phyloP scores from a whole-genome alignment of 352 stramenopile genomes.

The Globisporangium megalacanthum region DNA sequence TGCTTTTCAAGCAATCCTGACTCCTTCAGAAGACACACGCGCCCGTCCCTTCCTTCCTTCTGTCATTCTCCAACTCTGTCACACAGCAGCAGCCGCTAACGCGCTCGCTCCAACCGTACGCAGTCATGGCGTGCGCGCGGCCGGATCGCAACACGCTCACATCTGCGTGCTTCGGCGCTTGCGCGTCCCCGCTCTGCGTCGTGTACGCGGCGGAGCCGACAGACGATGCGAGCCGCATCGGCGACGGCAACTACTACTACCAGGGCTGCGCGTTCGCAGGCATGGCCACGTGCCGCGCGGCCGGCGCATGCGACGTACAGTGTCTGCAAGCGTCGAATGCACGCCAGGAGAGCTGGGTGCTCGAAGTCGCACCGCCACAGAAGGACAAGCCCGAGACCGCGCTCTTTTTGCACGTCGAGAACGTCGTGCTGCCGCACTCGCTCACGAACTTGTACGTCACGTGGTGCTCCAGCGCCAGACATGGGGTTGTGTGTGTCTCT shows the following conservation, averaged over 20 bases:
- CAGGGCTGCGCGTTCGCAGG: slow-evolving; percentile 42
- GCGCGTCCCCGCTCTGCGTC: slow-evolving; percentile 39
- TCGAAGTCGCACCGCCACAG: slow-evolving; percentile 58
- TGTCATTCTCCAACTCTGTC: too few relatives aligned
- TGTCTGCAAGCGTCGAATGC: slow-evolving; percentile 43
- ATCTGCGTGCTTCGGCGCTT: slow-evolving; percentile 48
- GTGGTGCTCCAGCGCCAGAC: too few relatives aligned
- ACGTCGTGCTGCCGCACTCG: slow-evolving; percentile 39
- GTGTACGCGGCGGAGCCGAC: slow-evolving; percentile 41
- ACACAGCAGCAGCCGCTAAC: too few relatives aligned
- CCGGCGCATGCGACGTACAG: slow-evolving; percentile 61
- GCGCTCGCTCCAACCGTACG: too few relatives aligned
- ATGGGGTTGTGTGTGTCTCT: too few relatives aligned
- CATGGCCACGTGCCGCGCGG: slow-evolving; percentile 45
- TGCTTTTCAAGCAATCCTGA: too few relatives aligned
- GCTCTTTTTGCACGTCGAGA: slow-evolving; percentile 50
- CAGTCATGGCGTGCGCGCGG: slow-evolving; percentile 22
- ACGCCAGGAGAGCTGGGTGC: slow-evolving; percentile 34
- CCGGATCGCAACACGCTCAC: slow-evolving; percentile 51
- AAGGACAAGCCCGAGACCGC: slow-evolving; percentile 55
- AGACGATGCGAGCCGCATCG: slow-evolving; percentile 22
- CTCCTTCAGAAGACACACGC: too few relatives aligned
- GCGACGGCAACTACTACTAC: slow-evolving; percentile 58
- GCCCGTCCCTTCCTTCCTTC: too few relatives aligned
- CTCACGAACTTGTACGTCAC: slow-evolving; percentile 53